Evolutionary conservation across 179 eudicot genomes (phyloP).

Genomic region (Heliamphora pulchella): DNA sequence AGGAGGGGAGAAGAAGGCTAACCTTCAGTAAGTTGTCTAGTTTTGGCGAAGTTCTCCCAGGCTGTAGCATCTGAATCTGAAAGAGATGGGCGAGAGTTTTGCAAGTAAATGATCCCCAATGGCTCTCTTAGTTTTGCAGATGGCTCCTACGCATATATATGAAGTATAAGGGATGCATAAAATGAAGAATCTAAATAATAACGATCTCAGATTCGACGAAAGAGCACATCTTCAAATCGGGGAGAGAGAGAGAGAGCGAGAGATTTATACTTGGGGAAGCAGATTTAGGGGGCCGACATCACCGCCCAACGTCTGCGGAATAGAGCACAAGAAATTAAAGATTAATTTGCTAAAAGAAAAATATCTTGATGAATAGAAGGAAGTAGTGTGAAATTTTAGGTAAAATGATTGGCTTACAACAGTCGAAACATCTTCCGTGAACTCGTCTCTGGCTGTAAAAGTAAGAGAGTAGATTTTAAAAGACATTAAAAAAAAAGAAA

Average conservation of each 20-base stretch:
- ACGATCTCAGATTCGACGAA: constrained; percentile 12
- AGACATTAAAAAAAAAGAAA: no score
- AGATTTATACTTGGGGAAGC: constrained; percentile 53
- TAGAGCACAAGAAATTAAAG: not conserved
- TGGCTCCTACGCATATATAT: constrained; percentile 41
- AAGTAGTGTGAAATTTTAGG: not conserved
- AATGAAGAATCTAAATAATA: not conserved
- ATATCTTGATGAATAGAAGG: not conserved
- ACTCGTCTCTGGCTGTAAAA: constrained; percentile 33
- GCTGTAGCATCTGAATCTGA: constrained; percentile 18
- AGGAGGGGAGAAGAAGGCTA: not conserved
- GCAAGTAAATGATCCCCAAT: constrained; percentile 43
- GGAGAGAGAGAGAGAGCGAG: no score
- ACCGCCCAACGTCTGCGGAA: constrained; percentile 34
- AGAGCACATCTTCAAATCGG: not conserved
- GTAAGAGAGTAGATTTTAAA: not conserved
- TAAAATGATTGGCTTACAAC: constrained; percentile 37
- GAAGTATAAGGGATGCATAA: not conserved
- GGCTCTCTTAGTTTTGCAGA: constrained; percentile 44
- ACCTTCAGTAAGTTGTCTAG: constrained; percentile 50
- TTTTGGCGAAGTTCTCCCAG: constrained; percentile 27
- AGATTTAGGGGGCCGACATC: constrained; percentile 45
- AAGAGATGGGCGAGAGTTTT: constrained; percentile 27
- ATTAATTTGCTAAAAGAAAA: not conserved
- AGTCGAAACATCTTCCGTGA: constrained; percentile 39